Evolutionary conservation across 352 stramenopile genomes (phyloP), one percentile per base, ranked within the genome.

Genomic region (Phytophthora ohioensis): DNA sequence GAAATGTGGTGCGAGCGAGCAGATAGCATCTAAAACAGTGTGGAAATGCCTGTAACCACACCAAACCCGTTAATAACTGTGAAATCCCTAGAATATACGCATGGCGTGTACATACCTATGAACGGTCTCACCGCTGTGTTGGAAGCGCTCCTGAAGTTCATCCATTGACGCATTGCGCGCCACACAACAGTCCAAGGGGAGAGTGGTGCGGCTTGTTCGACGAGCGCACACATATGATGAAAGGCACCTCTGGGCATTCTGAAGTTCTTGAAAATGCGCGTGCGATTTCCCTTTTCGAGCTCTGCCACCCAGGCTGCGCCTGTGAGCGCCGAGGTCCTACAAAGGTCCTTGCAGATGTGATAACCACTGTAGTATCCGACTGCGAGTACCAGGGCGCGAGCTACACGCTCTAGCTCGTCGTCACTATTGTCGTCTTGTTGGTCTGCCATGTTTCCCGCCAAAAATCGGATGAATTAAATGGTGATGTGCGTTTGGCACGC

Each of bases 101-200:
- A 43, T 13, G 8, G 38, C 5, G 38, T 43, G 7, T 46, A 7
- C 42, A 10, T 69, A 58, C 53, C 62, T 48, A 35, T 57, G 43
- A 32, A 64, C 39, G n/a, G 43, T 69, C 54, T 63, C 62, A 0
- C 67, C 58, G n/a, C 58, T 74, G 3, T 60, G 57, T 12, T 74
- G 67, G 41, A 69, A 74, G 13, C 52, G 35, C 45, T 74, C 65
- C 47, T 66, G 45, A 12, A 67, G 34, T 1, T 64, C 67, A 12
- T 53, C 36, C 47, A 51, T 74, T 1, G 67, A 61, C 2, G 58
- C 41, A 17, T 60, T 8, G 5, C 53, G 38, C 5, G 57, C 61
- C 3, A 65, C 27, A 12, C 38, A 61, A 36, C 46, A 74, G 12
- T 0, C 48, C 38, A 51, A 4, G 13, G 5, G 27, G 51, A 38